Evolutionary conservation across 2,329 filamentous ascomycete species (phyloP).

Genomic region (Coniella lustricola): DNA sequence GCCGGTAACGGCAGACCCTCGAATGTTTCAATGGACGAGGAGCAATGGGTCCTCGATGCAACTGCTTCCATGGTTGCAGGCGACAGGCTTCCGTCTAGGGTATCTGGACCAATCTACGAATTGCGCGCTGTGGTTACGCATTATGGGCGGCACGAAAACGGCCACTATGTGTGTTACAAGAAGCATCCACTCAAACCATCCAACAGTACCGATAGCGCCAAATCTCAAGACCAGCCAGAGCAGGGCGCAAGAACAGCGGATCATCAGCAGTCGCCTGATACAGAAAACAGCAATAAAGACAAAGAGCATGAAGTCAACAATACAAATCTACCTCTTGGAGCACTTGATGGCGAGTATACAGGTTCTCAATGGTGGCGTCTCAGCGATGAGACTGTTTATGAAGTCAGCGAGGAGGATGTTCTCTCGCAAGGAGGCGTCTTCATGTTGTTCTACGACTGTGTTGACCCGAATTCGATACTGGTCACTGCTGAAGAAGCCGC

Average conservation of each 20-base stretch:
- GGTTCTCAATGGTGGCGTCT: slow-evolving; percentile 75
- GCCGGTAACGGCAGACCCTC: slow-evolving; percentile 19
- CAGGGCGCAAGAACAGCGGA: slow-evolving; percentile 17
- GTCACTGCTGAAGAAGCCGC: not conserved
- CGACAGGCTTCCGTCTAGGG: slow-evolving; percentile 39
- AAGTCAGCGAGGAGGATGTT: slow-evolving; percentile 66
- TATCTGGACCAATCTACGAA: slow-evolving; percentile 60
- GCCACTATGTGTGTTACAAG: slow-evolving; percentile 89
- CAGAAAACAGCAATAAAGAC: slow-evolving; percentile 7
- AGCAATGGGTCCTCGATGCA: slow-evolving; percentile 66
- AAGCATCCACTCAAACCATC: slow-evolving; percentile 63
- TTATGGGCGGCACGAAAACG: slow-evolving; percentile 85
- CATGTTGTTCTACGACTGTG: slow-evolving; percentile 92
- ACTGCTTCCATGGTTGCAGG: slow-evolving; percentile 66
- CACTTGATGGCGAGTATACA: slow-evolving; percentile 20
- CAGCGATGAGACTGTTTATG: slow-evolving; percentile 78
- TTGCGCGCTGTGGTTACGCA: slow-evolving; percentile 82
- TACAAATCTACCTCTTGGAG: not conserved
- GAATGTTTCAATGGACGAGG: slow-evolving; percentile 31
- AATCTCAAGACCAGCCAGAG: slow-evolving; percentile 13
- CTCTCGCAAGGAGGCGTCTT: slow-evolving; percentile 77
- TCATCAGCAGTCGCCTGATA: slow-evolving; percentile 22
- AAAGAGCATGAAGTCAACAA: slow-evolving; percentile 18
- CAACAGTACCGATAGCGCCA: slow-evolving; percentile 14
- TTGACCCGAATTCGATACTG: slow-evolving; percentile 47